Percentiles rank a stretch among this genome's conserved stretches.
These are phyloP conservation scores for Paramecium primaurelia DNA, from an alignment of 73 alveolate species.

Conservation along the genomic window DNA sequence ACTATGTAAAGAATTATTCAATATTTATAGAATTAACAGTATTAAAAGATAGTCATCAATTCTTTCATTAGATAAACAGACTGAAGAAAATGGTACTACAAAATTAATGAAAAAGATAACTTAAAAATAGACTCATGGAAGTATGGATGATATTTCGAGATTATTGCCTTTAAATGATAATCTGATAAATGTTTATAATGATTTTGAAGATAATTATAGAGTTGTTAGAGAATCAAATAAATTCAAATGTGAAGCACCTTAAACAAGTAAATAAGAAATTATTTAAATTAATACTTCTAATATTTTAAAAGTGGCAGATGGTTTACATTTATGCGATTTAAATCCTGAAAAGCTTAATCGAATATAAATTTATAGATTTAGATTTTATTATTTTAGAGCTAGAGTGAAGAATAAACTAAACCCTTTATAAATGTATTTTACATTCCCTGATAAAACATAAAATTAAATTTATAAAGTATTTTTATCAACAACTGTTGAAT, in stretches of 20 bases:
- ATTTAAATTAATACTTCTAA: neutral
- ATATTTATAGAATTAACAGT: neutral
- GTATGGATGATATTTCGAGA: neutral
- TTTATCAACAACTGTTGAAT: slow-evolving; percentile 12
- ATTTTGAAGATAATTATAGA: slow-evolving; percentile 3
- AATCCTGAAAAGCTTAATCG: neutral
- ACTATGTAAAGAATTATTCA: neutral
- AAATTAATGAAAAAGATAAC: neutral
- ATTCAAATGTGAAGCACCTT: neutral
- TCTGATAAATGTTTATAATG: neutral
- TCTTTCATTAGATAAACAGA: neutral
- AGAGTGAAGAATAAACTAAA: neutral
- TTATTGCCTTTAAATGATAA: neutral
- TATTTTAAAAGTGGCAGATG: neutral
- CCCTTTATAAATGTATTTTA: neutral
- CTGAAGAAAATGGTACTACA: neutral
- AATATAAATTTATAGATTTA: neutral
- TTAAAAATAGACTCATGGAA: neutral
- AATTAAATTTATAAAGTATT: neutral
- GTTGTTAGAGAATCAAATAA: neutral
- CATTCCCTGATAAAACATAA: neutral
- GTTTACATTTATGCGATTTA: neutral
- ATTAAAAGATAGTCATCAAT: neutral
- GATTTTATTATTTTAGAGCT: slow-evolving; percentile 9
- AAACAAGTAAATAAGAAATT: neutral